Evolutionary conservation across 1,284 basidiomycete species (phyloP).

Genomic region (Pisolithus thermaeus): DNA sequence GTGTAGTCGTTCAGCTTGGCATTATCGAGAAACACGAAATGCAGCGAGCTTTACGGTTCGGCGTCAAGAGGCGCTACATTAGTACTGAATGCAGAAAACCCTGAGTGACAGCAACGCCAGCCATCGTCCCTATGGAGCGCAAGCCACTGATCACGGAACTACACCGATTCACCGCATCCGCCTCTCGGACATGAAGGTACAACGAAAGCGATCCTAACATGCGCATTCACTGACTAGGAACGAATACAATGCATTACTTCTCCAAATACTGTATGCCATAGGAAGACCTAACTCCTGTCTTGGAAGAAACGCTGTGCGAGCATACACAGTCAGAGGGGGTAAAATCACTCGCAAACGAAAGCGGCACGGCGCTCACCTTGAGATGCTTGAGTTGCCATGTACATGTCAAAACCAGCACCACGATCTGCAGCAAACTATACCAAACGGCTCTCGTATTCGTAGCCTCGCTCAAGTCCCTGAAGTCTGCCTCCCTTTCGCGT

Average conservation of each 20-base stretch:
- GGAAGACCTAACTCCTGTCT: conserved; percentile 76
- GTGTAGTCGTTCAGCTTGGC: not conserved
- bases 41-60: no score
- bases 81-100: no score
- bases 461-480: conserved; percentile 81
- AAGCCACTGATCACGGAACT: not conserved
- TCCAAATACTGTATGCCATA: conserved; percentile 5
- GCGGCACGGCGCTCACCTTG: conserved; percentile 49
- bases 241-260: not conserved
- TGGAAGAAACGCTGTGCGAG: conserved; percentile 73
- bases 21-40: not conserved
- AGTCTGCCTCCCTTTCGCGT: conserved; percentile 91
- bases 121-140: not conserved
- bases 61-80: no score
- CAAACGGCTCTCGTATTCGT: conserved; percentile 90
- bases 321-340: conserved; percentile 1
- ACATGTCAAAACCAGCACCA: conserved; percentile 80
- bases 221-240: no score
- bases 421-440: conserved; percentile 88
- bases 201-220: not conserved
- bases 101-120: no score
- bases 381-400: conserved; percentile 92
- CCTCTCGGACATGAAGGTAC: not conserved
- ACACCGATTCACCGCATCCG: not conserved
- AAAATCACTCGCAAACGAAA: conserved; percentile 1